phyloP scores from a whole-genome alignment of 805 yeast species.

The Candida krabiensis region DNA sequence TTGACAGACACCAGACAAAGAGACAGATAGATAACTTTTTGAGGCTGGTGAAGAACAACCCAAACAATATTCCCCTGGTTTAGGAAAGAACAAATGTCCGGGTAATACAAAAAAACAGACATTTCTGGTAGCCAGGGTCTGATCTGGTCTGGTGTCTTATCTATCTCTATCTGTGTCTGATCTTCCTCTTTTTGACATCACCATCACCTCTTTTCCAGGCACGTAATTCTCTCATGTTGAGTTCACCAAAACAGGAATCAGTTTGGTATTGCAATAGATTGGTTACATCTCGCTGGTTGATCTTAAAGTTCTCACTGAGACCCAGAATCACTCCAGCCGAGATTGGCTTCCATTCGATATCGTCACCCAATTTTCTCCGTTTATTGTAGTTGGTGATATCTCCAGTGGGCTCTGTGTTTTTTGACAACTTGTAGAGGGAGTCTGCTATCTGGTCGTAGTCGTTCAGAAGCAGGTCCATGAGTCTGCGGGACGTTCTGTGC shows the following conservation, averaged over 20 bases:
- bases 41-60: no score
- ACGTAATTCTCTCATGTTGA: slow-evolving; percentile 26
- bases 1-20: no score
- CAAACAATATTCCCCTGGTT: no score
- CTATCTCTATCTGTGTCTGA: no score
- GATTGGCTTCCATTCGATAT: slow-evolving; percentile 25
- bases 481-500: slow-evolving; percentile 10
- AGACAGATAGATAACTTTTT: no score
- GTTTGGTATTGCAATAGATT: slow-evolving; percentile 13
- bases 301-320: slow-evolving; percentile 19
- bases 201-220: slow-evolving; percentile 26
- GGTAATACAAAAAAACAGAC: no score
- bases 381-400: slow-evolving; percentile 11
- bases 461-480: slow-evolving; percentile 12
- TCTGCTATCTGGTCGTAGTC: slow-evolving; percentile 15
- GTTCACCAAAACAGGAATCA: slow-evolving; percentile 24
- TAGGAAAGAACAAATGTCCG: no score
- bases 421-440: slow-evolving; percentile 3
- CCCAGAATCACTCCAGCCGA: slow-evolving; percentile 23
- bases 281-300: slow-evolving; percentile 21
- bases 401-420: neutral
- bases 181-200: slow-evolving; percentile 11
- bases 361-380: slow-evolving; percentile 26
- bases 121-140: no score
- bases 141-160: no score